A percentile compares a stretch with the other conserved stretches of the same genome.
phyloP scores from a whole-genome alignment of 2,329 filamentous ascomycete genomes.

The Gyromitra esculenta region DNA sequence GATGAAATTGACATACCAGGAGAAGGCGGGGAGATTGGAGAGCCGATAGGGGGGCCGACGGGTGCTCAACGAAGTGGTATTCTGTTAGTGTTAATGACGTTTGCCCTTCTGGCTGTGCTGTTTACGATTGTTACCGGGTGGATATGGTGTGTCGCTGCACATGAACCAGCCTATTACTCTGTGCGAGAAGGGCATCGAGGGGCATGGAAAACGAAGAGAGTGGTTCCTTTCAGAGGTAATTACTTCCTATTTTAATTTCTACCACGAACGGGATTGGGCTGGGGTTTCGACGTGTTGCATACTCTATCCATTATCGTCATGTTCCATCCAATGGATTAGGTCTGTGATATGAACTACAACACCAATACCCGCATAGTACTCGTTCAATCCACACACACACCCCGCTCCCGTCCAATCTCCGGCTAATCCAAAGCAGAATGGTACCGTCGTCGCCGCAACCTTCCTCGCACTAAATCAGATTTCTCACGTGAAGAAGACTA shows the following conservation, averaged over 20 bases:
- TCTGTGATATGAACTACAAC: not conserved
- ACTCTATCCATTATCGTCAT: slow-evolving; percentile 14
- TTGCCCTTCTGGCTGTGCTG: slow-evolving; percentile 47
- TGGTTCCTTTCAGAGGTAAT: slow-evolving; percentile 50
- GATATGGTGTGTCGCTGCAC: slow-evolving; percentile 50
- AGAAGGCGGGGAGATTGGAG: slow-evolving; percentile 20
- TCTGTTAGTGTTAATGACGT: slow-evolving; percentile 48
- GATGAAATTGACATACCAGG: slow-evolving; percentile 40
- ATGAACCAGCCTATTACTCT: slow-evolving; percentile 40
- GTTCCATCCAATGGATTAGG: slow-evolving; percentile 15
- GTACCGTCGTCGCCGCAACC: slow-evolving; percentile 41
- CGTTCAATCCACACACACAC: not conserved
- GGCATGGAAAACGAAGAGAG: slow-evolving; percentile 38
- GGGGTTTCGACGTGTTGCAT: slow-evolving; percentile 1
- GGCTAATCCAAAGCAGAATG: slow-evolving; percentile 43
- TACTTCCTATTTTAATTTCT: slow-evolving; percentile 22
- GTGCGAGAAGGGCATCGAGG: slow-evolving; percentile 24
- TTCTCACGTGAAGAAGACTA: slow-evolving; percentile 33
- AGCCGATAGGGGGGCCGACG: not conserved
- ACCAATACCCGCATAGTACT: not conserved
- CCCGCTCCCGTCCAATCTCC: slow-evolving; percentile 10
- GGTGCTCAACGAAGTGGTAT: slow-evolving; percentile 45
- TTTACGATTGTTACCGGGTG: slow-evolving; percentile 50
- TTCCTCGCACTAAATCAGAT: slow-evolving; percentile 37
- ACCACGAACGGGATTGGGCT: not conserved